Conservation (phyloP, 371 early-diverging fungal species). For the Mycotypha africana region DNA sequence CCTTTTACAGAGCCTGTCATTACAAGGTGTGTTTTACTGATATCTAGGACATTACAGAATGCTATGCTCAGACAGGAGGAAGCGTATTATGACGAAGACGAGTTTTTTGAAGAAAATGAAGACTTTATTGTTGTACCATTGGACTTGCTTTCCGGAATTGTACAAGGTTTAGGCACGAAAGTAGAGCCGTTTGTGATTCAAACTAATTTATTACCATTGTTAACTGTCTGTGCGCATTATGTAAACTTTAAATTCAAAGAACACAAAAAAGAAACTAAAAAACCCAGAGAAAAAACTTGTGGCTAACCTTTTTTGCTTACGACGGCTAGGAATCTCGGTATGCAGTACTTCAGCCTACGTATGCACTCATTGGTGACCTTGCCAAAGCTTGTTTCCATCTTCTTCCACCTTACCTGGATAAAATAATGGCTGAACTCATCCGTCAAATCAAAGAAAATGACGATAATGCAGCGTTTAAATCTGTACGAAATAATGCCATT, state of each 20-base stretch:
- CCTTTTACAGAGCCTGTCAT: slow-evolving; percentile 80
- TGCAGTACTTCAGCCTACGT: slow-evolving; percentile 90
- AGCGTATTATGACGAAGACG: slow-evolving; percentile 49
- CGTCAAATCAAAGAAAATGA: slow-evolving; percentile 59
- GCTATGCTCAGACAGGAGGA: slow-evolving; percentile 23
- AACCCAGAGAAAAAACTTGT: no score
- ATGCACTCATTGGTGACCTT: slow-evolving; percentile 91
- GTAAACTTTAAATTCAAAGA: slow-evolving; percentile 30
- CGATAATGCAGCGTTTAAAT: slow-evolving; percentile 48
- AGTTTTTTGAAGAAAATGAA: slow-evolving; percentile 59
- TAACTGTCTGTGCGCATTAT: slow-evolving; percentile 68
- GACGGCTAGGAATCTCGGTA: slow-evolving; percentile 57
- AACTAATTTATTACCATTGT: slow-evolving; percentile 62
- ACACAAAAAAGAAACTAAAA: no score
- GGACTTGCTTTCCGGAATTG: slow-evolving; percentile 86
- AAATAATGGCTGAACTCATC: slow-evolving; percentile 71
- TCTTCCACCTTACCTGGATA: slow-evolving; percentile 65
- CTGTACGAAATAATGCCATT: slow-evolving; percentile 87
- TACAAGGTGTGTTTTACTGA: slow-evolving; percentile 77
- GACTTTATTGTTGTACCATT: slow-evolving; percentile 90
- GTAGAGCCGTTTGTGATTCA: slow-evolving; percentile 66
- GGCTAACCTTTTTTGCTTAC: not conserved
- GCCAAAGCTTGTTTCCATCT: slow-evolving; percentile 78
- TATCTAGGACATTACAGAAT: slow-evolving; percentile 57
- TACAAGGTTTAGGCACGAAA: slow-evolving; percentile 77